A percentile compares a stretch with the other conserved stretches of the same genome.
phyloP scores from a whole-genome alignment of 345 rosid species.

The Salix viminalis region DNA sequence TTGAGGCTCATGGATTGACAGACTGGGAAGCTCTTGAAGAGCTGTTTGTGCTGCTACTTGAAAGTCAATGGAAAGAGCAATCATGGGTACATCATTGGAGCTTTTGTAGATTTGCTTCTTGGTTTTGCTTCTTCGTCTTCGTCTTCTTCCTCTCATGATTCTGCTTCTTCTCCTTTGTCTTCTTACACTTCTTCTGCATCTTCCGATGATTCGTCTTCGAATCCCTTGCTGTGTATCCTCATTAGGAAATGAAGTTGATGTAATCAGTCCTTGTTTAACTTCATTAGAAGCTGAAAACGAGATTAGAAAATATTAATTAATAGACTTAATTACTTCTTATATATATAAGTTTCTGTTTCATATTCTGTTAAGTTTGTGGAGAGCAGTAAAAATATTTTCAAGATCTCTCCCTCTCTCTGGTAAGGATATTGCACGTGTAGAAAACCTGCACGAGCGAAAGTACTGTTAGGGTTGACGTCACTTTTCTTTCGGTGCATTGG shows the following conservation, averaged over 20 bases:
- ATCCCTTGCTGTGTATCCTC: conserved; percentile 41
- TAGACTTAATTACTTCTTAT: not conserved
- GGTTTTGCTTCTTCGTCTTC: not conserved
- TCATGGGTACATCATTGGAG: conserved; percentile 32
- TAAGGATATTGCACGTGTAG: not conserved
- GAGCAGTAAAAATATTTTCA: not conserved
- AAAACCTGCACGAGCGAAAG: not conserved
- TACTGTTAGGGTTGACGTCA: not conserved
- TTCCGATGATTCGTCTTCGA: conserved; percentile 42
- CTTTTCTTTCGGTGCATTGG: not conserved
- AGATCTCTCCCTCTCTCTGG: not conserved
- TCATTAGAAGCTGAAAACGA: conserved; percentile 38
- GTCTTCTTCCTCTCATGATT: not conserved
- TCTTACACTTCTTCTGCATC: conserved; percentile 38
- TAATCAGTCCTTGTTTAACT: conserved; percentile 31
- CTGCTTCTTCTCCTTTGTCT: conserved; percentile 29
- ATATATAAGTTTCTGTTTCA: not conserved
- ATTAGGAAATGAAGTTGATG: conserved; percentile 20
- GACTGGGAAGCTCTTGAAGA: conserved; percentile 33
- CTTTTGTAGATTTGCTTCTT: conserved; percentile 28
- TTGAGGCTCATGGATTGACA: conserved; percentile 25
- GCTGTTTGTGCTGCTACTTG: conserved; percentile 26
- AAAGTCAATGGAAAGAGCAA: conserved; percentile 29
- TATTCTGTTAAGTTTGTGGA: not conserved
- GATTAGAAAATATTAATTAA: conserved; percentile 8